Base-by-base conservation (phyloP, 1,284 basidiomycete species). In the Apiotrichum gamsii region DNA sequence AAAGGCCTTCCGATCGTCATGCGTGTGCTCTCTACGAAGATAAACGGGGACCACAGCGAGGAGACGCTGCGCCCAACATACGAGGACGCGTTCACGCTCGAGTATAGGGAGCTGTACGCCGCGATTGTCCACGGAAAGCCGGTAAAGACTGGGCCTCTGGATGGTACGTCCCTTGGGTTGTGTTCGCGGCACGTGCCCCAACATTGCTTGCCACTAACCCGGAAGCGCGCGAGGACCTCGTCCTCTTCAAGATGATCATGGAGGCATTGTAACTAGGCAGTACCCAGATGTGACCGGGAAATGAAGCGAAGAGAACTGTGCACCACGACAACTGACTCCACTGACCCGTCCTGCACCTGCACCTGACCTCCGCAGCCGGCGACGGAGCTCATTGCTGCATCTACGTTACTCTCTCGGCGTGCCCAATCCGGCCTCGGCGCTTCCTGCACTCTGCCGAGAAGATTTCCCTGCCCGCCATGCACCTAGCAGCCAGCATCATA, bases 1-100 rank as follows among this genome's bases (percentile, higher is more conserved):
- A 73, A 73, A 42, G 73, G 70, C 0, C 59, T 74, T 3, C 72
- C 73, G 0, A 72, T 74, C 56, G 69, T 59, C 14, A 51, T 70
- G 18, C 62, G 58, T 1, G 59, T 73, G 36, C 67, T 63, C 34
- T 58, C 64, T 43, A 59, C 40, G 48, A 62, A 20, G 37, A 50
- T 13, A 19, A 49, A 60, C 6, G 72, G 72, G 10, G 65, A 67
- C 33, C 64, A 55, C 44, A 49, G 49, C 14, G 61, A 64, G 40
- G 56, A 65, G 43, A 39, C 49, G 10, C 60, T 71, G 24, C 64
- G 72, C 14, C 65, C 71, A 1, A 74, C 72, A 3, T 74, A 67
- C 56, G 64, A 62, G 33, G 73, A 75, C 45, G 62, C 71, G 2
- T 75, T 74, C 54, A 71, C 63, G 5, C 58, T 71, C 43, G 67